Evolutionary conservation across 805 yeast species (phyloP).

Genomic region (Myxozyma melibiosi): DNA sequence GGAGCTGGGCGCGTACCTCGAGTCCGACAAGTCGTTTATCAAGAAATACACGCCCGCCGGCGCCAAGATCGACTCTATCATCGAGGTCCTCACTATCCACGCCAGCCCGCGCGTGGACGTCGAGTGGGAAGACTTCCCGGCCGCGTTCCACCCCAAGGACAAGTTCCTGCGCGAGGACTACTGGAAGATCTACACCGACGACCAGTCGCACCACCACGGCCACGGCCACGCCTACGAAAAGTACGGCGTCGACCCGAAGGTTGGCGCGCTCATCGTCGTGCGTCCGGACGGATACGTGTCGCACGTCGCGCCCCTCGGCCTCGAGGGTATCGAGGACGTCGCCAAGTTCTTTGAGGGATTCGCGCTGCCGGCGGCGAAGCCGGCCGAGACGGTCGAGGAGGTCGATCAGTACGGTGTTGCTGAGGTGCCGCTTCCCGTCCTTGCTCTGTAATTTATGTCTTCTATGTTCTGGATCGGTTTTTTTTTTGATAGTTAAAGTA

Average conservation of each 20-base stretch:
- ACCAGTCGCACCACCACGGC: slow-evolving; percentile 41
- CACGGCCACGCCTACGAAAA: slow-evolving; percentile 37
- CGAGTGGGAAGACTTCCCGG: slow-evolving; percentile 41
- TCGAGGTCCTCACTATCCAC: slow-evolving; percentile 40
- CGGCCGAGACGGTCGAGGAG: slow-evolving; percentile 6
- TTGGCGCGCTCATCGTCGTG: slow-evolving; percentile 39
- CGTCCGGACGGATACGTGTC: slow-evolving; percentile 45
- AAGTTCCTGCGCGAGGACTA: slow-evolving; percentile 38
- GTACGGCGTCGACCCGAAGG: slow-evolving; percentile 39
- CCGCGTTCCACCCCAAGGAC: slow-evolving; percentile 27
- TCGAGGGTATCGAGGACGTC: slow-evolving; percentile 34
- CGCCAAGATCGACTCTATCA: slow-evolving; percentile 38
- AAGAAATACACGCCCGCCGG: slow-evolving; percentile 39
- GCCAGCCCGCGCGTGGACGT: slow-evolving; percentile 32
- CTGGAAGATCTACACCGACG: slow-evolving; percentile 40
- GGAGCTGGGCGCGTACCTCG: slow-evolving; percentile 23
- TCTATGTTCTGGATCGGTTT: too few relatives aligned
- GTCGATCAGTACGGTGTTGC: slow-evolving; percentile 9
- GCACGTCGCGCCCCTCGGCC: slow-evolving; percentile 31
- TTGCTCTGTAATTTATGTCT: slow-evolving; percentile 1
- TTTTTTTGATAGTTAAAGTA: background rate
- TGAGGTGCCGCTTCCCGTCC: slow-evolving; percentile 1
- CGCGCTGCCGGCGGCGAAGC: slow-evolving; percentile 15
- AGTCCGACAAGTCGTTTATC: slow-evolving; percentile 13
- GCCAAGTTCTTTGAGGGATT: slow-evolving; percentile 35